These are phyloP conservation scores for Zoysia pacifica DNA, from an alignment of 176 grass and related monocot species.

Conservation along the genomic window DNA sequence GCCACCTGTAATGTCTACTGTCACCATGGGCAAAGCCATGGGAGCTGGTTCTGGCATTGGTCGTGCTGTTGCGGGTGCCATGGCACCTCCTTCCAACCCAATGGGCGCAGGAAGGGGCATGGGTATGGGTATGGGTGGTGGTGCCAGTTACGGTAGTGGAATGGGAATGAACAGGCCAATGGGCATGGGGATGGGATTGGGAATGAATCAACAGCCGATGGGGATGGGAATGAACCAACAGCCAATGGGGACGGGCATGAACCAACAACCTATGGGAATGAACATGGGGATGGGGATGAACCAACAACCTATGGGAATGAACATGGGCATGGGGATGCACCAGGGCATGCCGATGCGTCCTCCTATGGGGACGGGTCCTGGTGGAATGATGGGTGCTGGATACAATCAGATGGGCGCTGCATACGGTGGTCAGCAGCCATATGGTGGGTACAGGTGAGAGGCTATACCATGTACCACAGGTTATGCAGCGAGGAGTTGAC, in stretches of 20 bases:
- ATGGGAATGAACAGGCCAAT: conserved; percentile 66
- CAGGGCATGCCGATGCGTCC: conserved; percentile 77
- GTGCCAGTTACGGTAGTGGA: conserved; percentile 45
- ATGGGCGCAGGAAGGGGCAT: conserved; percentile 59
- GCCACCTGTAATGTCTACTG: conserved; percentile 62
- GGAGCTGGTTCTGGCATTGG: conserved; percentile 83
- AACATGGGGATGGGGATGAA: conserved; percentile 54
- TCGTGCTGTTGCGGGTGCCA: conserved; percentile 50
- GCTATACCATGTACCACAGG: not conserved
- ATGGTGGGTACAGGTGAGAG: conserved; percentile 86
- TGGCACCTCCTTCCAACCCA: conserved; percentile 57
- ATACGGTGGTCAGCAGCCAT: conserved; percentile 74
- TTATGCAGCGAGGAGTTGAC: not conserved
- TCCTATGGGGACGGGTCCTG: conserved; percentile 59
- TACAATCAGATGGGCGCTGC: conserved; percentile 84
- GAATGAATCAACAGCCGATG: conserved; percentile 48
- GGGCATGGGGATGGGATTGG: conserved; percentile 67
- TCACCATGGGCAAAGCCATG: conserved; percentile 96
- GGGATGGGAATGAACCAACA: conserved; percentile 27
- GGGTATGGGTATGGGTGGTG: conserved; percentile 49
- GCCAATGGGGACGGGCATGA: conserved; percentile 45
- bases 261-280: conserved; percentile 20
- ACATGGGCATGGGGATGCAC: conserved; percentile 56
- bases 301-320: conserved; percentile 50
- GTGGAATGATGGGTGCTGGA: conserved; percentile 61